Evolutionary conservation across 1,284 basidiomycete genomes (phyloP).

Genomic region (Erythrobasidium hasegawianum): DNA sequence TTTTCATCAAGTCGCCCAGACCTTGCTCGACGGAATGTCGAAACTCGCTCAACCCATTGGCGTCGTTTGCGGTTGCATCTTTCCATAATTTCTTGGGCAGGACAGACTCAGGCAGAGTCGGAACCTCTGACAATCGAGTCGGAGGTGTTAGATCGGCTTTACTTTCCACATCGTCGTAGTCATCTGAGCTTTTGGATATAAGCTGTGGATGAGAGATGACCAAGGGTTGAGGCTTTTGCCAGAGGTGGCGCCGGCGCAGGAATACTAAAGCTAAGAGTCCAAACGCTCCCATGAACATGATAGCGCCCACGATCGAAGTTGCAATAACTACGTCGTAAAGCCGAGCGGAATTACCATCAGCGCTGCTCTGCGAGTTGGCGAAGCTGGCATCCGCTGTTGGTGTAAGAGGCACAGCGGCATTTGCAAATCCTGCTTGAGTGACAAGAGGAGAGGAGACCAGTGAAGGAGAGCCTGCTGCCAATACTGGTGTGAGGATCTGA

Average conservation of each 20-base stretch:
- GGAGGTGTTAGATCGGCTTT: not conserved
- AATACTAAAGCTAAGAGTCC: conserved; percentile 13
- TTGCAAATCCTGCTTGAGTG: too few relatives aligned
- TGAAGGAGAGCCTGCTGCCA: too few relatives aligned
- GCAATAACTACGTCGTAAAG: conserved; percentile 28
- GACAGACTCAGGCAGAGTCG: conserved; percentile 25
- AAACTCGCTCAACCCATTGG: not conserved
- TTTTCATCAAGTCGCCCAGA: not conserved
- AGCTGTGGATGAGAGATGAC: conserved; percentile 19
- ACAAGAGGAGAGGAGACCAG: too few relatives aligned
- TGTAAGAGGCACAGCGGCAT: not conserved
- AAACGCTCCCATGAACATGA: conserved; percentile 26
- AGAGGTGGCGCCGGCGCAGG: conserved; percentile 2
- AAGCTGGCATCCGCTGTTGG: not conserved
- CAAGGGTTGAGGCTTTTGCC: conserved; percentile 5
- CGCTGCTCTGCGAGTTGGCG: not conserved
- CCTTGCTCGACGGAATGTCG: conserved; percentile 3
- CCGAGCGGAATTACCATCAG: not conserved
- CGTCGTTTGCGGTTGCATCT: not conserved
- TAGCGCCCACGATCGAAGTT: conserved; percentile 16
- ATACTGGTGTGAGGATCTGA: not conserved
- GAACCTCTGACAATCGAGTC: conserved; percentile 10
- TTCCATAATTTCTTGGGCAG: conserved; percentile 14
- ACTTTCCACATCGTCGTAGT: conserved; percentile 10
- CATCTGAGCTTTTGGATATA: conserved; percentile 5